Base-by-base conservation (phyloP, 805 yeast species). In the Hanseniaspora lachancei region DNA sequence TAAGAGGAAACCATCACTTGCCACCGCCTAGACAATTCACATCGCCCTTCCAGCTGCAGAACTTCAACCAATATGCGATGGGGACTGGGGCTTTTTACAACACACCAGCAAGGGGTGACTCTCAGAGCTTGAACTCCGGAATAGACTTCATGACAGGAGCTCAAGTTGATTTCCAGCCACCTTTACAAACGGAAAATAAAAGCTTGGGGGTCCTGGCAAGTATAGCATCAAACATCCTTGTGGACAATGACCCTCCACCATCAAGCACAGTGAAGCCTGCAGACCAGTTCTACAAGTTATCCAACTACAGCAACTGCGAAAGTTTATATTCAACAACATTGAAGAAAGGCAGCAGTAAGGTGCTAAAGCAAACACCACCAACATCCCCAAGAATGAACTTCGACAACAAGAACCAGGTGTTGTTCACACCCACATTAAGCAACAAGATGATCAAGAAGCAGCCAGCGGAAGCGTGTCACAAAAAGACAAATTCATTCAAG, bases 401-500 rank as follows among this genome's bases (percentile, higher is more conserved):
- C 39, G 49, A 38, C 21, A 51, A 56, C 47, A 50, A 50, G 42
- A 50, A 49, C 24, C 56, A 57, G 57, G 27, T 58, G 18, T 56
- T 56, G 12, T 64, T 64, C 48, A 64, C 63, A 41, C 64, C 68
- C 4, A 57, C 63, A 20, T 54, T 66, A 23, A 66, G 68, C 46
- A 62, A 61, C 18, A 63, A 64, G 40, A 54, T 68, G 53, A 63
- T 68, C 21, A 65, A 67, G n/a, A 67, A 63, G 54, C 36, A 55
- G 56, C 47, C 61, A 60, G 49, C 47, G 56, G 42, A 34, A 29
- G 15, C 40, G 18, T 27, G 49, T 32, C 72, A 68, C 56, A 68
- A 64, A 57, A 68, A 68, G 54, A 66, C 69, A 2, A 67, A 68
- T 56, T 66, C 70, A 49, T 68, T 68, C 54, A 68, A 68, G 58